These are phyloP conservation scores for Immersiella caudata DNA, from an alignment of 495 filamentous ascomycete species.

Conservation along the genomic window DNA sequence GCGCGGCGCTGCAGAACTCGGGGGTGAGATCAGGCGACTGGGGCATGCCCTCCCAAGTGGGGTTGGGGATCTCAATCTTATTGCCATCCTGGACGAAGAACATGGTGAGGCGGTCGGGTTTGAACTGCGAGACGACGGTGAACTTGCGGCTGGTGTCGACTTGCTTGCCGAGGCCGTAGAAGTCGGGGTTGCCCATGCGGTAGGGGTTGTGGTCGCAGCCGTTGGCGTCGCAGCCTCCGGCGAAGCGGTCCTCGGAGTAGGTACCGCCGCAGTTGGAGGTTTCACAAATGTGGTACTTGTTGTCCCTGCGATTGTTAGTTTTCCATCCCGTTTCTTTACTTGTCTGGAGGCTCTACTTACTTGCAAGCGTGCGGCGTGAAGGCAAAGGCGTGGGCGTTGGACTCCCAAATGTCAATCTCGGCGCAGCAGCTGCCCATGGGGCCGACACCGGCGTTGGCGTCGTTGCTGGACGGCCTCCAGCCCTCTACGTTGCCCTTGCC, in stretches of 20 bases:
- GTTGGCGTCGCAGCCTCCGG: conserved; percentile 60
- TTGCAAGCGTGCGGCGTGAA: conserved; percentile 64
- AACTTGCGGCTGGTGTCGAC: conserved; percentile 65
- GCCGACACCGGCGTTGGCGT: conserved; percentile 8
- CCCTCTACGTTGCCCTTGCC: conserved; percentile 58
- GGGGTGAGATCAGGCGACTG: conserved; percentile 42
- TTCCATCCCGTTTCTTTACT: background rate
- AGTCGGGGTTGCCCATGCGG: conserved; percentile 60
- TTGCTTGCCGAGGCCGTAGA: conserved; percentile 62
- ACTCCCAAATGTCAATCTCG: conserved; percentile 68
- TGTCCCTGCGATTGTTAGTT: conserved; percentile 31
- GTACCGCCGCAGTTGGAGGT: conserved; percentile 39
- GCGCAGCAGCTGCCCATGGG: conserved; percentile 63
- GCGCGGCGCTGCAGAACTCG: conserved; percentile 25
- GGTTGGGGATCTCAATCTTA: conserved; percentile 57
- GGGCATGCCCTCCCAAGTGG: conserved; percentile 44
- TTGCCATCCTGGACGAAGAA: conserved; percentile 69
- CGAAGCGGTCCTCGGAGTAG: conserved; percentile 25
- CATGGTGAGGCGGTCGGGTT: conserved; percentile 57
- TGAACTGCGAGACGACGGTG: conserved; percentile 72
- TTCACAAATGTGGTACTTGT: conserved; percentile 43
- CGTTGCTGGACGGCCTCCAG: conserved; percentile 50
- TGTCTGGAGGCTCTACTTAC: conserved; percentile 29
- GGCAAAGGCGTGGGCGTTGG: conserved; percentile 59
- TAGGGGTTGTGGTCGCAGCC: conserved; percentile 75